Conservation (phyloP, 1,284 basidiomycete genomes). For the Microbotryum intermedium region DNA sequence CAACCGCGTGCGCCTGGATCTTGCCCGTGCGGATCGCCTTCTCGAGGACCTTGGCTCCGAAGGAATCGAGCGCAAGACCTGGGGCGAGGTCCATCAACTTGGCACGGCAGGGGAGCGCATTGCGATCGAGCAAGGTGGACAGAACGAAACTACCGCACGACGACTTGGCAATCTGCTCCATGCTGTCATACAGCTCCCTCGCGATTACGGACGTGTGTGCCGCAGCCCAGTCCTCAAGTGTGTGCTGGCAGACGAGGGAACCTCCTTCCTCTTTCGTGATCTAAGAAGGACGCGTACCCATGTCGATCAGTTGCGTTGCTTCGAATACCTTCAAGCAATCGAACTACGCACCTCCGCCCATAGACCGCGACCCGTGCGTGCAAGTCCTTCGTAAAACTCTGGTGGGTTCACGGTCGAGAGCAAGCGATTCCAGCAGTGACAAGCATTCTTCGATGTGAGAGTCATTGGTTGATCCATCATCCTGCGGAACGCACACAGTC, state of each 20-base stretch:
- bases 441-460: slow-evolving; percentile 4
- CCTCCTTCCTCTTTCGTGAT: slow-evolving; percentile 22
- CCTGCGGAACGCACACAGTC: not conserved
- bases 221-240: slow-evolving; percentile 19
- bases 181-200: slow-evolving; percentile 4
- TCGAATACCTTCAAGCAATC: no score
- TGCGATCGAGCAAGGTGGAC: slow-evolving; percentile 18
- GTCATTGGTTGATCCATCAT: slow-evolving; percentile 9
- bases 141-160: slow-evolving; percentile 1
- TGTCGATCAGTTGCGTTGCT: no score
- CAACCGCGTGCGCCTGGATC: not conserved
- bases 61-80: slow-evolving; percentile 7
- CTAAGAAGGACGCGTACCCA: no score
- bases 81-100: slow-evolving; percentile 7
- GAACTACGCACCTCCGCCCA: slow-evolving; percentile 1
- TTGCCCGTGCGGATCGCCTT: not conserved
- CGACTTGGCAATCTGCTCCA: slow-evolving; percentile 3
- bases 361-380: not conserved
- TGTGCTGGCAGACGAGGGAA: slow-evolving; percentile 18
- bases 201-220: slow-evolving; percentile 6
- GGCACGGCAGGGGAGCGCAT: slow-evolving; percentile 6
- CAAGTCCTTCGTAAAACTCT: slow-evolving; percentile 12
- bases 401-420: slow-evolving; percentile 18
- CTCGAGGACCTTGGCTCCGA: slow-evolving; percentile 20
- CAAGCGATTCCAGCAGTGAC: slow-evolving; percentile 22